These are phyloP conservation scores for Ottelia alismoides DNA, from an alignment of 106 monocot genomes.

Conservation along the genomic window DNA sequence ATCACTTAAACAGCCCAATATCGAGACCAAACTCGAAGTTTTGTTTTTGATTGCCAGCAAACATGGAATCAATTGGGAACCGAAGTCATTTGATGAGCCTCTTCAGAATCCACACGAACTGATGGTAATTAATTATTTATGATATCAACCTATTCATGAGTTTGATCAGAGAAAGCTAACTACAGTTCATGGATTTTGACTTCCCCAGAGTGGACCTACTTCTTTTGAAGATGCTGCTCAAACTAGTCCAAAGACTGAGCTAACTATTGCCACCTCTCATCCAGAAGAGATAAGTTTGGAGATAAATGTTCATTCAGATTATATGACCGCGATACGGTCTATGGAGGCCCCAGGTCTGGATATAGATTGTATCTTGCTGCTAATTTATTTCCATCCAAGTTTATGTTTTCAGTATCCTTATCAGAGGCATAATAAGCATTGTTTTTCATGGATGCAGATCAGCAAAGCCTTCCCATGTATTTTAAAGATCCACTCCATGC, in stretches of 20 bases:
- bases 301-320: constrained; percentile 8
- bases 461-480: constrained; percentile 33
- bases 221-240: constrained; percentile 17
- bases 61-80: constrained; percentile 70
- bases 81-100: constrained; percentile 56
- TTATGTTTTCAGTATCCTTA: no score
- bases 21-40: constrained; percentile 51
- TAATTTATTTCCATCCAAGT: constrained; percentile 1
- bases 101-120: constrained; percentile 30
- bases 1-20: constrained; percentile 64
- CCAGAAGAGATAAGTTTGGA: constrained; percentile 6
- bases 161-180: background rate
- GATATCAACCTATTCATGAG: background rate
- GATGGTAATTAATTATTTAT: constrained; percentile 27
- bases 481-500: constrained; percentile 87
- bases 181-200: background rate
- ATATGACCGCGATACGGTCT: constrained; percentile 6
- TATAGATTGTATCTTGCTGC: constrained; percentile 6
- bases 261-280: no score
- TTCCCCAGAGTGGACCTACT: constrained; percentile 42
- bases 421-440: no score
- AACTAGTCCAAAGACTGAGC: background rate
- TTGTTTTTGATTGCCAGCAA: constrained; percentile 62
- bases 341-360: constrained; percentile 6
- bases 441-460: constrained; percentile 1